phyloP scores from a whole-genome alignment of 2,329 filamentous ascomycete species.

The Epichloe aotearoae region DNA sequence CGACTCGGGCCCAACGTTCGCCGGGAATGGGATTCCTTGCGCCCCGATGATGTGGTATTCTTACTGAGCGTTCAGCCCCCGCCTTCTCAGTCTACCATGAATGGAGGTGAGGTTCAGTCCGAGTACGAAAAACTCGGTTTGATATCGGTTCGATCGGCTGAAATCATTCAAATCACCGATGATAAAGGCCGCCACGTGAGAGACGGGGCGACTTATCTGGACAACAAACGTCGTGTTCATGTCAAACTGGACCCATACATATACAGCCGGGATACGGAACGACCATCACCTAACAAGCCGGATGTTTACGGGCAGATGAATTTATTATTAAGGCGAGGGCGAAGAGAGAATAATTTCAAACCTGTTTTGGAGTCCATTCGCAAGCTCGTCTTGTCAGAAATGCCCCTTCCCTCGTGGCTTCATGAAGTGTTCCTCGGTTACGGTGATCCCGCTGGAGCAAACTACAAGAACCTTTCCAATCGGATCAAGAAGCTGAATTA shows the following conservation, averaged over 20 bases:
- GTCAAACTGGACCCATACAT: conserved; percentile 68
- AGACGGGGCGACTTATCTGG: conserved; percentile 45
- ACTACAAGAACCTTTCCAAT: conserved; percentile 71
- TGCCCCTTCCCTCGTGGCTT: conserved; percentile 79
- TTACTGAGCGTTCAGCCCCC: conserved; percentile 61
- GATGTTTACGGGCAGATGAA: conserved; percentile 81
- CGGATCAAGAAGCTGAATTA: conserved; percentile 72
- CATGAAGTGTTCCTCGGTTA: conserved; percentile 97
- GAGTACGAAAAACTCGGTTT: conserved; percentile 53
- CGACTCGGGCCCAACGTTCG: conserved; percentile 63
- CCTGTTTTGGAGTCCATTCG: conserved; percentile 85
- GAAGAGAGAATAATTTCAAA: conserved; percentile 94
- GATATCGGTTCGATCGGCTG: conserved; percentile 62
- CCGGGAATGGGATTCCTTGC: conserved; percentile 79
- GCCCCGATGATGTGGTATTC: conserved; percentile 81
- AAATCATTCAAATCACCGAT: conserved; percentile 75
- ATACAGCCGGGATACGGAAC: conserved; percentile 65
- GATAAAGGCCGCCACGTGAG: conserved; percentile 66
- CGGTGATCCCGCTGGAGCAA: conserved; percentile 79
- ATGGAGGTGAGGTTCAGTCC: conserved; percentile 31
- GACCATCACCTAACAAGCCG: conserved; percentile 48
- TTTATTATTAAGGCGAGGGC: conserved; percentile 66
- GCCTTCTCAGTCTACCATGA: conserved; percentile 35
- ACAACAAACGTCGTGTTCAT: conserved; percentile 59
- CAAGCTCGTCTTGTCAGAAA: conserved; percentile 69